A percentile compares a stretch with the other conserved stretches of the same genome.
phyloP scores from a whole-genome alignment of 139 green algal genomes.

The Raphidocelis subcapitata region DNA sequence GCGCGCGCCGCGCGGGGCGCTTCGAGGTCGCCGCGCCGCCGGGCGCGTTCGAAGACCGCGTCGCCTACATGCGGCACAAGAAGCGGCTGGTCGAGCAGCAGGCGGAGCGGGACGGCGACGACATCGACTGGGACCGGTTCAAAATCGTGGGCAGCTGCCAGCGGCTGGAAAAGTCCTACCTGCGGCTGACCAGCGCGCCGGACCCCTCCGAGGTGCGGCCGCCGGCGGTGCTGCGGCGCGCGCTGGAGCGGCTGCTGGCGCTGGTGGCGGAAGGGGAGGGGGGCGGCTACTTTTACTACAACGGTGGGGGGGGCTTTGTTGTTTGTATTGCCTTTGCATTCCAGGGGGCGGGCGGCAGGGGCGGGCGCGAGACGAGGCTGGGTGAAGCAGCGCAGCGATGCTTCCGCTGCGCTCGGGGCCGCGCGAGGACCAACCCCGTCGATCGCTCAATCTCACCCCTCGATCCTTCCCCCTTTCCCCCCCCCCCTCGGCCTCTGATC shows the following conservation, averaged over 20 bases:
- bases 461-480: no score
- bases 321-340: background rate
- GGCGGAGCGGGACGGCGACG: no score
- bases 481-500: constrained; percentile 72
- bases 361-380: background rate
- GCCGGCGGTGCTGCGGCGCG: constrained; percentile 59
- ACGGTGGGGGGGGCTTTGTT: no score
- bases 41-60: no score
- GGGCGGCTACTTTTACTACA: constrained; percentile 66
- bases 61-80: no score
- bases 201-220: constrained; percentile 70
- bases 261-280: constrained; percentile 31
- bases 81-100: no score
- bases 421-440: background rate
- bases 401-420: background rate
- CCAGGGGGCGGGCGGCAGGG: no score
- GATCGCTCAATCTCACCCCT: background rate
- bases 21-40: no score
- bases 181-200: constrained; percentile 78
- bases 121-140: no score
- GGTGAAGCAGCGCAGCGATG: background rate
- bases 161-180: constrained; percentile 87
- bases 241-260: constrained; percentile 55
- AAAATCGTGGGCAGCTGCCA: constrained; percentile 60
- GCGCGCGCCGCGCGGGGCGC: no score